Conservation (phyloP, 2,329 filamentous ascomycete species). For the Nemania diffusa region DNA sequence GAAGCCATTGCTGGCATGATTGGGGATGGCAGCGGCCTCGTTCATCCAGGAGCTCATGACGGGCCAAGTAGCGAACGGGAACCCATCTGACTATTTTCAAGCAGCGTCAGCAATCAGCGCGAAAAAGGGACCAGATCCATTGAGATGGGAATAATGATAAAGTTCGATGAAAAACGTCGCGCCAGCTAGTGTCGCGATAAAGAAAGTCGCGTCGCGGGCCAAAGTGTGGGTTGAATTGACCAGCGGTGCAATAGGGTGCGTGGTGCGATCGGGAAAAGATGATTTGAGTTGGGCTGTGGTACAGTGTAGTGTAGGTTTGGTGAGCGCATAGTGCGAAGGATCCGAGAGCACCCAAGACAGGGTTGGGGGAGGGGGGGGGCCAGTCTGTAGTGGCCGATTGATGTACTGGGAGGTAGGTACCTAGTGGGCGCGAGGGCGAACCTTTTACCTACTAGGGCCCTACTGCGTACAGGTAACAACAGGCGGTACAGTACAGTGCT, state of each 20-base stretch:
- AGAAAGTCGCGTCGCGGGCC: slow-evolving; percentile 57
- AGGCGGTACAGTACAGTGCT: slow-evolving; percentile 15
- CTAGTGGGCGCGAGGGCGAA: slow-evolving; percentile 7
- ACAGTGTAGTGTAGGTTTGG: slow-evolving; percentile 26
- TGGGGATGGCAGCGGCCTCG: slow-evolving; percentile 71
- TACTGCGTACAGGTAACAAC: slow-evolving; percentile 23
- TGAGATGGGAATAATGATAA: slow-evolving; percentile 53
- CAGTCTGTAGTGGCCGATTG: slow-evolving; percentile 8
- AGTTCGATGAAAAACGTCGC: slow-evolving; percentile 54
- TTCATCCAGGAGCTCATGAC: slow-evolving; percentile 80
- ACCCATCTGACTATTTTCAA: slow-evolving; percentile 60
- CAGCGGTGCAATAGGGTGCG: slow-evolving; percentile 41
- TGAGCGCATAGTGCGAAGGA: slow-evolving; percentile 26
- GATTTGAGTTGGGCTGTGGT: slow-evolving; percentile 45
- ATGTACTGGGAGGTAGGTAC: not conserved
- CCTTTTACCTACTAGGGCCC: no score
- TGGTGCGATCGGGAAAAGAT: slow-evolving; percentile 47
- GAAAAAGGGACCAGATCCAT: slow-evolving; percentile 53
- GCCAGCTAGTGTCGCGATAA: slow-evolving; percentile 55
- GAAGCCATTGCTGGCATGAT: slow-evolving; percentile 77
- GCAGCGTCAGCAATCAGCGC: slow-evolving; percentile 56
- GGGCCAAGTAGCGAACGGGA: slow-evolving; percentile 57
- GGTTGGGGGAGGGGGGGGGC: not conserved
- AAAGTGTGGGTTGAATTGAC: slow-evolving; percentile 48
- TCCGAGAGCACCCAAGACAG: slow-evolving; percentile 12